Evolutionary conservation across 2,329 filamentous ascomycete species (phyloP).

Genomic region (Penicillium sp.): DNA sequence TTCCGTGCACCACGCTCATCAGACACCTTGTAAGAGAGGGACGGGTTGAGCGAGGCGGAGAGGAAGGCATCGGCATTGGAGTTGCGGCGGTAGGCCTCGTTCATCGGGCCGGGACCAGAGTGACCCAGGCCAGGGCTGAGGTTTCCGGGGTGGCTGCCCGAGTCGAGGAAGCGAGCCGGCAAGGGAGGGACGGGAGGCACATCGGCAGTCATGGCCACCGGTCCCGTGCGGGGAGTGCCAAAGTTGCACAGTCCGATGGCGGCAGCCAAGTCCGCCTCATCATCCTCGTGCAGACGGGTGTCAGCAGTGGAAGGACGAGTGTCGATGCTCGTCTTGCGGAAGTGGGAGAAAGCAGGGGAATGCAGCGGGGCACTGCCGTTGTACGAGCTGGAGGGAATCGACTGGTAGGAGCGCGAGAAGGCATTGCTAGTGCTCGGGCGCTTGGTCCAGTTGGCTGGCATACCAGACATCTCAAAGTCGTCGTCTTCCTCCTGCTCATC

Average conservation of each 20-base stretch:
- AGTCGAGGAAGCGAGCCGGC: conserved; percentile 73
- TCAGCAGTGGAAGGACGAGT: conserved; percentile 78
- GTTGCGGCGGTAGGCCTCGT: conserved; percentile 36
- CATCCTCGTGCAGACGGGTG: conserved; percentile 71
- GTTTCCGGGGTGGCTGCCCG: conserved; percentile 64
- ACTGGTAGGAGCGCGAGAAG: conserved; percentile 81
- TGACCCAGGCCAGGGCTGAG: conserved; percentile 56
- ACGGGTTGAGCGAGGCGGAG: conserved; percentile 47
- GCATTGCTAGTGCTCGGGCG: conserved; percentile 56
- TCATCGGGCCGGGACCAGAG: conserved; percentile 45
- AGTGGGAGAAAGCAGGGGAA: conserved; percentile 55
- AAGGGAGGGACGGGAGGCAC: conserved; percentile 86
- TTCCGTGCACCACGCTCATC: conserved; percentile 65
- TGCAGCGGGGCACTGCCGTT: conserved; percentile 55
- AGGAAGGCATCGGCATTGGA: conserved; percentile 45
- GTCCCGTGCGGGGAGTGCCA: conserved; percentile 71
- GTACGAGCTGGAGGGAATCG: conserved; percentile 60
- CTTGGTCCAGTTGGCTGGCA: conserved; percentile 56
- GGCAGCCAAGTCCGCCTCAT: conserved; percentile 84
- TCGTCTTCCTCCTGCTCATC: conserved; percentile 57
- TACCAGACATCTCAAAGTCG: conserved; percentile 48
- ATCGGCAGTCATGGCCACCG: conserved; percentile 66
- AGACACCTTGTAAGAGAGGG: conserved; percentile 51
- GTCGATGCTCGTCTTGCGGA: conserved; percentile 74
- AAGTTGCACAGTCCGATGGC: conserved; percentile 90